Conservation (phyloP, 225 moss, liverwort and hornwort species). For the Pleurozium schreberi region DNA sequence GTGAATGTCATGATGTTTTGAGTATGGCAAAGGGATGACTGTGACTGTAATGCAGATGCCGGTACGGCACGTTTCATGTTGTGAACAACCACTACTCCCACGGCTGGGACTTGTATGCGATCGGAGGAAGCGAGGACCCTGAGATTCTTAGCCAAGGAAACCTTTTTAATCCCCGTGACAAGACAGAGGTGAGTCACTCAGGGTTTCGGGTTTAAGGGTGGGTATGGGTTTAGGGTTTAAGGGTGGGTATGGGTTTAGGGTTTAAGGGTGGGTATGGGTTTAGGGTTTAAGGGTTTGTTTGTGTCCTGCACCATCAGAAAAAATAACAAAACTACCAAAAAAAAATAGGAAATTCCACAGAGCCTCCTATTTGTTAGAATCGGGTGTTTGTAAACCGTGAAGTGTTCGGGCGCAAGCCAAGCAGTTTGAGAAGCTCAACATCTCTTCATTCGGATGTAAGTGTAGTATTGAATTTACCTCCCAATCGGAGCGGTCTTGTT, state of each 20-base stretch:
- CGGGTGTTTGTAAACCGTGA: not conserved
- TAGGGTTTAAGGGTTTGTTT: too few relatives aligned
- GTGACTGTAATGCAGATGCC: not conserved
- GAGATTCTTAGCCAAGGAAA: constrained; percentile 13
- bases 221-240: too few relatives aligned
- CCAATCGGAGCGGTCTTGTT: not conserved
- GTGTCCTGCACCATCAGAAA: not conserved
- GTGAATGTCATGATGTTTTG: not conserved
- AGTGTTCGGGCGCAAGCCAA: not conserved
- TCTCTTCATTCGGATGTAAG: not conserved
- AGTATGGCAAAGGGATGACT: not conserved
- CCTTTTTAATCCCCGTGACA: not conserved
- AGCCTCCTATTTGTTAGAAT: not conserved
- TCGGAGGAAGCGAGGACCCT: constrained; percentile 15
- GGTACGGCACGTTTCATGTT: constrained; percentile 26
- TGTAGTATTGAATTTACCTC: not conserved
- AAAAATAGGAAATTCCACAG: not conserved
- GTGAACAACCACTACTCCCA: constrained; percentile 29
- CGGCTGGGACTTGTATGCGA: constrained; percentile 20
- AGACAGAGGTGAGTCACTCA: not conserved
- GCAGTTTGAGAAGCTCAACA: not conserved
- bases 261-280: too few relatives aligned
- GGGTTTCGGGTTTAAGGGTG: too few relatives aligned
- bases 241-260: too few relatives aligned
- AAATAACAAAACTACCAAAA: fast-evolving